These are phyloP conservation scores for Simmondsia chinensis DNA, from an alignment of 148 eudicot genomes.

Conservation along the genomic window DNA sequence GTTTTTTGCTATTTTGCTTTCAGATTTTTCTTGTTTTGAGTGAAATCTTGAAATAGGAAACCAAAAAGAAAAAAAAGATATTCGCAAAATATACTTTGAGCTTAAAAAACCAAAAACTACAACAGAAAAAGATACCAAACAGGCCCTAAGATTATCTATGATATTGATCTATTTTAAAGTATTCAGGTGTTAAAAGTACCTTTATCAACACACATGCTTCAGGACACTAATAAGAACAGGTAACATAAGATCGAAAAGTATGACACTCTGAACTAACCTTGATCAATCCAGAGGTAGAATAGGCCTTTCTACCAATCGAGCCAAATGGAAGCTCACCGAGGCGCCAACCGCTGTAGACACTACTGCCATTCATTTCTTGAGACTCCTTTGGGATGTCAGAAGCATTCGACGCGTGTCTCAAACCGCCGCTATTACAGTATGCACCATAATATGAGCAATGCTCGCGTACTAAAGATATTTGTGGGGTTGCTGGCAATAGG, in stretches of 20 bases:
- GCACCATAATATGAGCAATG: constrained; percentile 86
- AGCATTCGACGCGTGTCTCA: constrained; percentile 27
- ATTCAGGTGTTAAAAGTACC: too few relatives aligned
- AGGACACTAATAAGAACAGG: too few relatives aligned
- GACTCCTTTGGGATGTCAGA: constrained; percentile 22
- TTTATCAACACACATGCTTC: too few relatives aligned
- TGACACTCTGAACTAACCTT: constrained; percentile 40
- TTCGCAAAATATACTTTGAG: too few relatives aligned
- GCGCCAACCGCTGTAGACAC: constrained; percentile 19
- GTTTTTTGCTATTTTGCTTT: too few relatives aligned
- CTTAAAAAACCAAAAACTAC: too few relatives aligned
- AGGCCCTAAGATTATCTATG: too few relatives aligned
- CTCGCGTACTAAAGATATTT: constrained; percentile 67
- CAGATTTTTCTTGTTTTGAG: too few relatives aligned
- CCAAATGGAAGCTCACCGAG: constrained; percentile 18
- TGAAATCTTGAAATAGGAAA: too few relatives aligned
- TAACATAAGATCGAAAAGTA: not conserved
- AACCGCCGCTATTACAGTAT: constrained; percentile 49
- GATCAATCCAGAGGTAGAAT: constrained; percentile 47
- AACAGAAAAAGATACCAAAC: too few relatives aligned
- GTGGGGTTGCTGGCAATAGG: constrained; percentile 83
- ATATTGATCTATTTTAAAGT: too few relatives aligned
- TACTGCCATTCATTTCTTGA: constrained; percentile 36
- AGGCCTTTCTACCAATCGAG: constrained; percentile 18
- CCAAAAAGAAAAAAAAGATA: too few relatives aligned